These are phyloP conservation scores for Hyaloperonospora brassicae DNA, from an alignment of 352 stramenopile genomes.

Conservation along the genomic window DNA sequence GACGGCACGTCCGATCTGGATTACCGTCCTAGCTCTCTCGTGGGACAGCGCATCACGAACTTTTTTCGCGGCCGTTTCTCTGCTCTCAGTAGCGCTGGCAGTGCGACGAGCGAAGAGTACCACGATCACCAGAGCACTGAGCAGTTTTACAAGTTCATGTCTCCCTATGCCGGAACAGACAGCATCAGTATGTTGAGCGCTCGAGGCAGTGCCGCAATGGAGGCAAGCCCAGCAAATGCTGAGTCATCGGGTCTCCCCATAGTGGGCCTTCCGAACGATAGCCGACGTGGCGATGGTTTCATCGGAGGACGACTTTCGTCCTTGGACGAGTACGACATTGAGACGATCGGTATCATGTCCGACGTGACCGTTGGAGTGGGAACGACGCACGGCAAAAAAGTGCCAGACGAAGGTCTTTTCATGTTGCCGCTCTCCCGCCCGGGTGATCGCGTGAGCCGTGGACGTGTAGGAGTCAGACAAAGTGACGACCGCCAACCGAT, in stretches of 20 bases:
- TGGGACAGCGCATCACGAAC: slow-evolving; percentile 54
- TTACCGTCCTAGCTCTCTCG: slow-evolving; percentile 35
- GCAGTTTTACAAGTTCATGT: slow-evolving; percentile 43
- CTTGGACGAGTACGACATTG: slow-evolving; percentile 55
- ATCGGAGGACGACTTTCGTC: slow-evolving; percentile 45
- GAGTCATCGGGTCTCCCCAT: slow-evolving; percentile 26
- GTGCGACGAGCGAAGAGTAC: slow-evolving; percentile 31
- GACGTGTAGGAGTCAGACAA: slow-evolving; percentile 38
- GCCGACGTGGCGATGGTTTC: slow-evolving; percentile 29
- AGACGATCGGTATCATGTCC: slow-evolving; percentile 24
- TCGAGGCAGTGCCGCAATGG: slow-evolving; percentile 25
- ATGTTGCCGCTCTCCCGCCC: slow-evolving; percentile 48
- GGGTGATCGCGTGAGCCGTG: slow-evolving; percentile 34
- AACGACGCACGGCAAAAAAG: slow-evolving; percentile 25
- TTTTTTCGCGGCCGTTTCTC: slow-evolving; percentile 51
- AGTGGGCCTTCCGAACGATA: slow-evolving; percentile 26
- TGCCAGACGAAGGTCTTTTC: slow-evolving; percentile 14
- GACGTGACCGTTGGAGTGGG: slow-evolving; percentile 25
- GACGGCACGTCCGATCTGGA: slow-evolving; percentile 29
- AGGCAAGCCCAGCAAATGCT: slow-evolving; percentile 18
- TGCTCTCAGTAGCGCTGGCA: slow-evolving; percentile 35
- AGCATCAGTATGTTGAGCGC: slow-evolving; percentile 23
- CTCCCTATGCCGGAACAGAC: slow-evolving; percentile 28
- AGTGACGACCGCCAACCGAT: slow-evolving; percentile 31
- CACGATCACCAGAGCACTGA: slow-evolving; percentile 28